A percentile compares a stretch with the other conserved stretches of the same genome.
These are phyloP conservation scores for Boletus barrowsii DNA, from an alignment of 768 basidiomycete species.

Conservation along the genomic window DNA sequence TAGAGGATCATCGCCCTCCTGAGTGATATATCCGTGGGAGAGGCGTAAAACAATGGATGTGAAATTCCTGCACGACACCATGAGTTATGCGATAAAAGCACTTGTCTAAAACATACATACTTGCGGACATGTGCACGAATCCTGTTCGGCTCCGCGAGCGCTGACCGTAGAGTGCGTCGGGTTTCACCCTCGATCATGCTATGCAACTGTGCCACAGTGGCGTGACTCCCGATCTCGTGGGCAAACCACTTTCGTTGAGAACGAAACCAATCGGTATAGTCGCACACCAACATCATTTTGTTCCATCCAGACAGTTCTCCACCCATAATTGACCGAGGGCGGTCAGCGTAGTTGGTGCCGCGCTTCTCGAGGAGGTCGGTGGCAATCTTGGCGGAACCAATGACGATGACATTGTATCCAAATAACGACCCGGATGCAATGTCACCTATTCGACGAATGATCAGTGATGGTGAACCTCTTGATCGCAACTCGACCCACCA, in stretches of 20 bases:
- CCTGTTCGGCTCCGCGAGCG: constrained; percentile 6
- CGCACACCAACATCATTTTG: constrained; percentile 14
- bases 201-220: constrained; percentile 9
- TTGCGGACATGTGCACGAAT: constrained; percentile 13
- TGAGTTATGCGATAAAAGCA: neutral
- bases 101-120: neutral
- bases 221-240: constrained; percentile 4
- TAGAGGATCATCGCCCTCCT: constrained; percentile 36
- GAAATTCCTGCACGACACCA: neutral
- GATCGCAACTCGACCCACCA: neutral
- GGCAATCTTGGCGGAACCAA: constrained; percentile 40
- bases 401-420: constrained; percentile 37
- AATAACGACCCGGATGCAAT: constrained; percentile 9
- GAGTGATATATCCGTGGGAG: constrained; percentile 41
- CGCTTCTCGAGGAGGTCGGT: constrained; percentile 46
- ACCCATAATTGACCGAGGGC: constrained; percentile 14
- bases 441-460: constrained; percentile 6
- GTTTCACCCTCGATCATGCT: constrained; percentile 19
- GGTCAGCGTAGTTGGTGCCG: constrained; percentile 38
- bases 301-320: constrained; percentile 20
- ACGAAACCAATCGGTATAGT: constrained; percentile 11
- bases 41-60: constrained; percentile 33
- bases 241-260: constrained; percentile 13
- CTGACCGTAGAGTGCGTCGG: constrained; percentile 4
- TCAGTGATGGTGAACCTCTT: neutral